Evolutionary conservation across 768 basidiomycete genomes (phyloP).

Genomic region (Leccinum longicurvipes): DNA sequence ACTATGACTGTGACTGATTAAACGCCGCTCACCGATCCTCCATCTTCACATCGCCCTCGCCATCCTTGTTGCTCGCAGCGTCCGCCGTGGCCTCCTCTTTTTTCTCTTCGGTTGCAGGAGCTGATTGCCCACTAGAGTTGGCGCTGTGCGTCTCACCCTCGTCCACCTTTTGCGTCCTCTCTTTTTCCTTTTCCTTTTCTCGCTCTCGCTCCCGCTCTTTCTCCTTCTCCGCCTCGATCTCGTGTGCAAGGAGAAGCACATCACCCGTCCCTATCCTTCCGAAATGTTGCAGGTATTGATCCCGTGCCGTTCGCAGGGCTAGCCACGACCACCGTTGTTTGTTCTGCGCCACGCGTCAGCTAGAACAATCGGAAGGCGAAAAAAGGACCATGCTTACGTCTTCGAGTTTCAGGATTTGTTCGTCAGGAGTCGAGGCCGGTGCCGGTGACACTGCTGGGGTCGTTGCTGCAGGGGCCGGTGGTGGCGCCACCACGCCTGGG

Average conservation of each 20-base stretch:
- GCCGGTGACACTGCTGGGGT: conserved; percentile 16
- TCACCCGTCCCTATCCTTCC: conserved; percentile 82
- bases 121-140: conserved; percentile 33
- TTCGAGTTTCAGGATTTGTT: conserved; percentile 56
- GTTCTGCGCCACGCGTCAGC: conserved; percentile 45
- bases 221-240: conserved; percentile 37
- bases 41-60: conserved; percentile 51
- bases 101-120: conserved; percentile 27
- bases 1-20: not conserved
- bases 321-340: conserved; percentile 81
- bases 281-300: conserved; percentile 71
- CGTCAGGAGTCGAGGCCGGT: conserved; percentile 38
- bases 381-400: conserved; percentile 41
- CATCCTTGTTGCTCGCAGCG: conserved; percentile 26
- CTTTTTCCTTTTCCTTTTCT: conserved; percentile 33
- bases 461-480: conserved; percentile 11
- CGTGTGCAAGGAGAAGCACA: conserved; percentile 43
- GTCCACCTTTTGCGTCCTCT: conserved; percentile 24
- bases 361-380: not conserved
- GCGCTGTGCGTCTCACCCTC: conserved; percentile 14
- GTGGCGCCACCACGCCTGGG: conserved; percentile 9
- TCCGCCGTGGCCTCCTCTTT: conserved; percentile 22
- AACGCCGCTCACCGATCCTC: conserved; percentile 32
- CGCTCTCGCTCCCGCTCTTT: conserved; percentile 39
- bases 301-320: conserved; percentile 71